These are phyloP conservation scores for Anthracocystis panici-leucophaei DNA, from an alignment of 1,284 basidiomycete species.

Conservation along the genomic window DNA sequence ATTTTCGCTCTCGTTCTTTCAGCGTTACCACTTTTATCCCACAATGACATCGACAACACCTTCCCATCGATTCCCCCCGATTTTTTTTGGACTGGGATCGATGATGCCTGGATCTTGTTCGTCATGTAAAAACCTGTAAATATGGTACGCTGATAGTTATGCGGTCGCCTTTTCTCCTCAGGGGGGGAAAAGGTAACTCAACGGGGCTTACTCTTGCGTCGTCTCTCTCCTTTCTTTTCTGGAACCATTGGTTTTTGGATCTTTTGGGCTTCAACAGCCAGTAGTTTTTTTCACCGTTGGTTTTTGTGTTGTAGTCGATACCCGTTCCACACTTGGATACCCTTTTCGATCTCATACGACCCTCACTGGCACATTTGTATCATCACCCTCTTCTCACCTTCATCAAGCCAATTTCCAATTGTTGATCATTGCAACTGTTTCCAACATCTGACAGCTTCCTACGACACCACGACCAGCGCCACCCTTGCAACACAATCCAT, in stretches of 20 bases:
- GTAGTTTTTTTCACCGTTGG: slow-evolving; percentile 1
- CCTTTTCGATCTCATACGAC: too few relatives aligned
- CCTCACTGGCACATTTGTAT: too few relatives aligned
- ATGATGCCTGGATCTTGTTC: slow-evolving; percentile 41
- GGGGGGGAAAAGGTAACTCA: slow-evolving; percentile 39
- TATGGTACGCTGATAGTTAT: slow-evolving; percentile 52
- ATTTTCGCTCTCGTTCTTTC: background rate
- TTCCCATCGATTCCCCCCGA: slow-evolving; percentile 12
- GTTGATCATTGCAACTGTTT: too few relatives aligned
- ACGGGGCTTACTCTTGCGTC: slow-evolving; percentile 60
- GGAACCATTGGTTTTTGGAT: background rate
- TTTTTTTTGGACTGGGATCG: background rate
- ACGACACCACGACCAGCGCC: too few relatives aligned
- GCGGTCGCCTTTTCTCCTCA: slow-evolving; percentile 39
- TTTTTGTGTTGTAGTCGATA: background rate
- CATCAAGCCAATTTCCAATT: too few relatives aligned
- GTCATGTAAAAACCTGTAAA: slow-evolving; percentile 38
- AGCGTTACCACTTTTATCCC: background rate
- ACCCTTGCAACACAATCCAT: too few relatives aligned
- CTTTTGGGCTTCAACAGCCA: slow-evolving; percentile 47
- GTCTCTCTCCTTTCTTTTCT: slow-evolving; percentile 34
- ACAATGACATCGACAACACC: slow-evolving; percentile 10
- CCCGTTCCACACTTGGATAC: too few relatives aligned
- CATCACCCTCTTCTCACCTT: too few relatives aligned
- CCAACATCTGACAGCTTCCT: too few relatives aligned